Evolutionary conservation across 371 early-diverging fungal species (phyloP).

Genomic region (Mortierella sp.): DNA sequence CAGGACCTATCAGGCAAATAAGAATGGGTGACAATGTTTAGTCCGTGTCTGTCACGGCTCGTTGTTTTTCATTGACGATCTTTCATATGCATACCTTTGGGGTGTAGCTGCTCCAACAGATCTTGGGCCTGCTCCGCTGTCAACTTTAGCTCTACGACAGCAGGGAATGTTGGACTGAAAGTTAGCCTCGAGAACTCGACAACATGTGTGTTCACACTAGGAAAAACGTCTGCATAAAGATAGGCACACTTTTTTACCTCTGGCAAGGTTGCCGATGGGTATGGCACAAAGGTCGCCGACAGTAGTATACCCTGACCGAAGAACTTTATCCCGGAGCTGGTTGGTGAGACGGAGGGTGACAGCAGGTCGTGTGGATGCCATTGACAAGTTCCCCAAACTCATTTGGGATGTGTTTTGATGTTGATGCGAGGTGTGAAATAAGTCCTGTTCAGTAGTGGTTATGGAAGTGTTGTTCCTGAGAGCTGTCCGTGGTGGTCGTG

Average conservation of each 20-base stretch:
- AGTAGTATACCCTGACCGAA: slow-evolving; percentile 41
- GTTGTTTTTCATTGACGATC: too few species aligned
- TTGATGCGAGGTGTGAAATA: neutral
- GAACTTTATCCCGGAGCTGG: slow-evolving; percentile 33
- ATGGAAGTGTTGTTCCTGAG: neutral
- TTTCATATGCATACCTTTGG: slow-evolving; percentile 9
- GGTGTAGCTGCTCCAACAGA: slow-evolving; percentile 26
- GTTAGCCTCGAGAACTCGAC: neutral
- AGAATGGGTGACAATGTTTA: too few species aligned
- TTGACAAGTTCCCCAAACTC: neutral
- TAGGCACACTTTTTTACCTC: slow-evolving; percentile 8
- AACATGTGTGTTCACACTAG: neutral
- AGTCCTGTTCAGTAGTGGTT: neutral
- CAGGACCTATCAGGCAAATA: neutral
- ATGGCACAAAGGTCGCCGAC: slow-evolving; percentile 39
- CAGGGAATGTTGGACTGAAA: neutral
- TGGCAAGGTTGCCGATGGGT: slow-evolving; percentile 17
- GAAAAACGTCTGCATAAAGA: neutral
- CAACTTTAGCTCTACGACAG: slow-evolving; percentile 29
- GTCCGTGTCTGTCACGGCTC: neutral
- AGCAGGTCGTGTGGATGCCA: slow-evolving; percentile 41
- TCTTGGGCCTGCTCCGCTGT: slow-evolving; percentile 24
- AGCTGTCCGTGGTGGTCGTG: neutral
- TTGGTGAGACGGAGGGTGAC: slow-evolving; percentile 41
- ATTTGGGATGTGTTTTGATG: neutral